Conservation (phyloP, 495 filamentous ascomycete species). For the Penicillium pulvis region DNA sequence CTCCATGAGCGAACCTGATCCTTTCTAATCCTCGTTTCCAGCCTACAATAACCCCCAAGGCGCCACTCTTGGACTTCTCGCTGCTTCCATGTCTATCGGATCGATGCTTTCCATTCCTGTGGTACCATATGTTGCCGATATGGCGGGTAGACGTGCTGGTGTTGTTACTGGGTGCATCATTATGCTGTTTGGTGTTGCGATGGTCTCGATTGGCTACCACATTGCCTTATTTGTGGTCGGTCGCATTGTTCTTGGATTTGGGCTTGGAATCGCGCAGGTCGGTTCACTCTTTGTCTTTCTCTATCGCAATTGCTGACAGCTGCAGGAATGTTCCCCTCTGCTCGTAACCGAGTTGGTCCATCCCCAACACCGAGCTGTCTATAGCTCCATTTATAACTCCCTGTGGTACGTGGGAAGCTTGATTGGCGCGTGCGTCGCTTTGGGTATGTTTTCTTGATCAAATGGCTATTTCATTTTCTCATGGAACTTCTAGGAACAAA, state of each 20-base stretch:
- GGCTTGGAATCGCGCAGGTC: constrained; percentile 58
- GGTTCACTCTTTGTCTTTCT: not conserved
- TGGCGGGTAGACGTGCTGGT: constrained; percentile 60
- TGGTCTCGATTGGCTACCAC: constrained; percentile 45
- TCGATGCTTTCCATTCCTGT: constrained; percentile 64
- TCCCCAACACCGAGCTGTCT: constrained; percentile 65
- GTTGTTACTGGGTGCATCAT: constrained; percentile 63
- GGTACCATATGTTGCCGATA: constrained; percentile 64
- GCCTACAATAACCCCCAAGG: constrained; percentile 52
- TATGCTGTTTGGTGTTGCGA: constrained; percentile 72
- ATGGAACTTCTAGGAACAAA: constrained; percentile 30
- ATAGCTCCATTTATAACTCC: constrained; percentile 67
- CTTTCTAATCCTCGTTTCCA: not conserved
- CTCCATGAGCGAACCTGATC: too few relatives aligned
- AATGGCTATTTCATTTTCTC: constrained; percentile 45
- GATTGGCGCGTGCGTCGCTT: constrained; percentile 28
- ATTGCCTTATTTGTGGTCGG: constrained; percentile 63
- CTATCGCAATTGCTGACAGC: not conserved
- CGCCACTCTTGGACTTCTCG: constrained; percentile 61
- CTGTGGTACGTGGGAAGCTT: constrained; percentile 55
- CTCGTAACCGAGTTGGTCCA: constrained; percentile 66
- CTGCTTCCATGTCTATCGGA: constrained; percentile 69
- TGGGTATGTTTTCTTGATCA: constrained; percentile 19
- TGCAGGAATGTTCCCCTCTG: constrained; percentile 61
- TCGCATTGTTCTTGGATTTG: constrained; percentile 59